Conservation (phyloP, 73 alveolate genomes). For the Paraurostyla sp. region DNA sequence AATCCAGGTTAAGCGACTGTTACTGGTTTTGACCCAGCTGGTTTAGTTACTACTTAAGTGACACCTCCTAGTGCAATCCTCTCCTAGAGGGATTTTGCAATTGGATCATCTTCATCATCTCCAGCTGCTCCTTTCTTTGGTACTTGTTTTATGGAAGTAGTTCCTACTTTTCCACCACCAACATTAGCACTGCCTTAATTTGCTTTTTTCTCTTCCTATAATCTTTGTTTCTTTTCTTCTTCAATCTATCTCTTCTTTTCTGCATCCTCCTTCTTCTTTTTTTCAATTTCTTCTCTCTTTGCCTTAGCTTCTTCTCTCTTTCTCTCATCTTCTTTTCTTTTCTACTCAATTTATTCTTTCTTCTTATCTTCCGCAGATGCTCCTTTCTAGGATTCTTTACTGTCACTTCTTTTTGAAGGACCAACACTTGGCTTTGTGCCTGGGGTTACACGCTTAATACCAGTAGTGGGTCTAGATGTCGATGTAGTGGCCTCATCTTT, state of each 20-base stretch:
- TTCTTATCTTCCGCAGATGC: slow-evolving; percentile 14
- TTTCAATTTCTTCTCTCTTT: slow-evolving; percentile 1
- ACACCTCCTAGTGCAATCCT: slow-evolving; percentile 32
- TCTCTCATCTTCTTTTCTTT: slow-evolving; percentile 4
- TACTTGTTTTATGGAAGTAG: background rate
- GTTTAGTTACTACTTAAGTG: background rate
- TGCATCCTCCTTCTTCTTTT: background rate
- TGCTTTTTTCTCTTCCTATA: slow-evolving; percentile 9
- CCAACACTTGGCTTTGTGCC: background rate
- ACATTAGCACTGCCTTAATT: too few species aligned
- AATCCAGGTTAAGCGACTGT: slow-evolving; percentile 10
- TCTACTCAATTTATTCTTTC: slow-evolving; percentile 22
- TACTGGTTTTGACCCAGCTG: background rate
- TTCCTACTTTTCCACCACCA: background rate
- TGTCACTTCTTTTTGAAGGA: background rate
- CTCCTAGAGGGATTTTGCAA: background rate
- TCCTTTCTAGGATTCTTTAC: slow-evolving; percentile 8
- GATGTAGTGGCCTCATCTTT: background rate
- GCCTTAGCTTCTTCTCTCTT: slow-evolving; percentile 4
- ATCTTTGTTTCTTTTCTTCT: background rate
- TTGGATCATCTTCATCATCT: slow-evolving; percentile 43
- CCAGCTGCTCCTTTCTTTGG: background rate
- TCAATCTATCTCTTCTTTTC: background rate
- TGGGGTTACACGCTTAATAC: background rate
- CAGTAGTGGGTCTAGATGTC: background rate